phyloP scores from a whole-genome alignment of 2,329 filamentous ascomycete species.

The Teratosphaeria nubilosa region DNA sequence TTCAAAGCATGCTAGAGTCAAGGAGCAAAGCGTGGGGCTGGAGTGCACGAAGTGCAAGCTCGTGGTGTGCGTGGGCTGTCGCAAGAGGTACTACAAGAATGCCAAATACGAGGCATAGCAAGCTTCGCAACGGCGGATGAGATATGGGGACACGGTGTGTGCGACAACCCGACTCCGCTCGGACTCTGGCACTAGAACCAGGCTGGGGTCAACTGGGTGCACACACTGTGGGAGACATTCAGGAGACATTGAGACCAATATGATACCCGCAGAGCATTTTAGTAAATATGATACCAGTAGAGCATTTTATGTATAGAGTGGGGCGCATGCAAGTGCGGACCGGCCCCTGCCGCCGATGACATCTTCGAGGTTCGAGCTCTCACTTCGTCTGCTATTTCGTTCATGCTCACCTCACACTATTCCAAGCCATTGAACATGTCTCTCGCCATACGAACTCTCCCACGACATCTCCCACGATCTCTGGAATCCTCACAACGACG shows the following conservation, averaged over 20 bases:
- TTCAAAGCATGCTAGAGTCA: not conserved
- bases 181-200: too few species aligned
- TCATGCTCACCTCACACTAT: not conserved
- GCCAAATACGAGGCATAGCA: not conserved
- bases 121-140: not conserved
- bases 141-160: too few species aligned
- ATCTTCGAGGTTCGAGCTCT: not conserved
- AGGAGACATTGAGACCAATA: not conserved
- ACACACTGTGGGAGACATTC: not conserved
- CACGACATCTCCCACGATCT: not conserved
- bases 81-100: not conserved
- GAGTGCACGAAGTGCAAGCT: conserved; percentile 8
- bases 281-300: not conserved
- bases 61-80: conserved; percentile 9
- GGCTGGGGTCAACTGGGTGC: not conserved
- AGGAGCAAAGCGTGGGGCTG: conserved; percentile 1
- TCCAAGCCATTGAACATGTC: not conserved
- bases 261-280: not conserved
- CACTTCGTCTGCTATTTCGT: not conserved
- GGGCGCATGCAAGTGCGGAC: not conserved
- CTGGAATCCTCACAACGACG: not conserved
- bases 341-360: not conserved
- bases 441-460: not conserved
- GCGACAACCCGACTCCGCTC: too few species aligned
- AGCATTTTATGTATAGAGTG: not conserved